phyloP scores from a whole-genome alignment of 805 yeast species.

The Ascoidea tarda region DNA sequence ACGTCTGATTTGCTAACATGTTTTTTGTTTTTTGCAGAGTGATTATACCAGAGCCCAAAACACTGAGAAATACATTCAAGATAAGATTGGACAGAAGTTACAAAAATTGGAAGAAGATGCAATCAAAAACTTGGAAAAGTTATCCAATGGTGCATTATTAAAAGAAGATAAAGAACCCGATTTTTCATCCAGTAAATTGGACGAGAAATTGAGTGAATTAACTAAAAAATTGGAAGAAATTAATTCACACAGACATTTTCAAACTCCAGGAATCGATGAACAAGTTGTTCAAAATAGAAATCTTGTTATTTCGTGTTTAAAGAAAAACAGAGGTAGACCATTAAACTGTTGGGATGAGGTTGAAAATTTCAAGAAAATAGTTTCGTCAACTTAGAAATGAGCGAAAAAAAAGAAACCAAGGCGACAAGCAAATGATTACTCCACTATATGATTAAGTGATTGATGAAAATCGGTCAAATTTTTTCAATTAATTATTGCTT shows the following conservation, averaged over 20 bases:
- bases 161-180: slow-evolving; percentile 17
- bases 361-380: slow-evolving; percentile 48
- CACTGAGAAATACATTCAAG: slow-evolving; percentile 52
- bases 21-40: slow-evolving; percentile 18
- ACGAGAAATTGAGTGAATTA: slow-evolving; percentile 28
- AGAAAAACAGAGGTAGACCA: slow-evolving; percentile 45
- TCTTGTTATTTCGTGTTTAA: slow-evolving; percentile 44
- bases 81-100: slow-evolving; percentile 45
- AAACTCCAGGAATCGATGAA: slow-evolving; percentile 18
- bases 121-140: slow-evolving; percentile 33
- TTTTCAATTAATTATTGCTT: too few species aligned
- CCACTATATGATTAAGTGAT: too few species aligned
- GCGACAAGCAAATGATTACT: too few species aligned
- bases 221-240: slow-evolving; percentile 20
- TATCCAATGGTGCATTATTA: slow-evolving; percentile 28
- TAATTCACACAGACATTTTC: slow-evolving; percentile 13
- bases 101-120: slow-evolving; percentile 39
- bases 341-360: slow-evolving; percentile 79
- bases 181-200: slow-evolving; percentile 18
- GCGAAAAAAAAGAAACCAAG: background rate
- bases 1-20: too few species aligned
- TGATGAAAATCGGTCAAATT: too few species aligned
- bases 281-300: slow-evolving; percentile 32
- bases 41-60: slow-evolving; percentile 61
- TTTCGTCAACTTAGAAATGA: slow-evolving; percentile 10